Percentiles rank a stretch among this genome's conserved stretches.
phyloP scores from a whole-genome alignment of 2,329 filamentous ascomycete genomes.

The Ophiostoma quercus region DNA sequence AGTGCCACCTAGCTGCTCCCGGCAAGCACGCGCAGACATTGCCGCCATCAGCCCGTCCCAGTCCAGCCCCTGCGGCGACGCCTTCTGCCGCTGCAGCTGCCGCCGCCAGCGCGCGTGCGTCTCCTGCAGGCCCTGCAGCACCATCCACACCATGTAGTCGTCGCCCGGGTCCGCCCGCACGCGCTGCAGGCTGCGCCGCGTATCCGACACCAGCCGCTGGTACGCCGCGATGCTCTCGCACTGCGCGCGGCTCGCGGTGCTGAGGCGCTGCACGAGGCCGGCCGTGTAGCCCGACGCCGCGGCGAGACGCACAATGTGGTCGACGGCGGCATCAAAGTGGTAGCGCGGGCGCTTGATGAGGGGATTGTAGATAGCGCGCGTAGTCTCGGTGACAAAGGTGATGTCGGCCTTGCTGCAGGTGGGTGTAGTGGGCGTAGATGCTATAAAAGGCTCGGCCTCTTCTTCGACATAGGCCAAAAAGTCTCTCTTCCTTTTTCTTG shows the following conservation, averaged over 20 bases:
- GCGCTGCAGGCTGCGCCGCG: slow-evolving; percentile 21
- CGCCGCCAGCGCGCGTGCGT: slow-evolving; percentile 21
- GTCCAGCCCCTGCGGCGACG: slow-evolving; percentile 13
- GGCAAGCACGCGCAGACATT: slow-evolving; percentile 22
- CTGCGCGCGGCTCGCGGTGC: slow-evolving; percentile 20
- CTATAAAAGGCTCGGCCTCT: neutral
- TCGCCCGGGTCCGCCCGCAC: slow-evolving; percentile 25
- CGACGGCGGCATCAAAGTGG: slow-evolving; percentile 23
- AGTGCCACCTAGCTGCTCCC: slow-evolving; percentile 12
- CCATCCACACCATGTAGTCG: slow-evolving; percentile 23
- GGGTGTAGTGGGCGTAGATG: no score
- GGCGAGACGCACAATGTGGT: slow-evolving; percentile 20
- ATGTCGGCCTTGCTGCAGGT: neutral
- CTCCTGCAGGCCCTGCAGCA: slow-evolving; percentile 21
- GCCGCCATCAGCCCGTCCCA: slow-evolving; percentile 25
- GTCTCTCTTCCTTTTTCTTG: neutral
- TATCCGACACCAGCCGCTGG: slow-evolving; percentile 22
- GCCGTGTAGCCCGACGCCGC: slow-evolving; percentile 22
- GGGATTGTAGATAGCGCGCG: slow-evolving; percentile 10
- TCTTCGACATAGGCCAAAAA: neutral
- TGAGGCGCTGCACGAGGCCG: slow-evolving; percentile 19
- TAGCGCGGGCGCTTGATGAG: slow-evolving; percentile 19
- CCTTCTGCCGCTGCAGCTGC: slow-evolving; percentile 16
- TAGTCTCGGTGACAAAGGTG: neutral
- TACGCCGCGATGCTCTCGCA: slow-evolving; percentile 26